These are phyloP conservation scores for Cladosporium sp. DNA, from an alignment of 2,329 filamentous ascomycete species.

Conservation along the genomic window DNA sequence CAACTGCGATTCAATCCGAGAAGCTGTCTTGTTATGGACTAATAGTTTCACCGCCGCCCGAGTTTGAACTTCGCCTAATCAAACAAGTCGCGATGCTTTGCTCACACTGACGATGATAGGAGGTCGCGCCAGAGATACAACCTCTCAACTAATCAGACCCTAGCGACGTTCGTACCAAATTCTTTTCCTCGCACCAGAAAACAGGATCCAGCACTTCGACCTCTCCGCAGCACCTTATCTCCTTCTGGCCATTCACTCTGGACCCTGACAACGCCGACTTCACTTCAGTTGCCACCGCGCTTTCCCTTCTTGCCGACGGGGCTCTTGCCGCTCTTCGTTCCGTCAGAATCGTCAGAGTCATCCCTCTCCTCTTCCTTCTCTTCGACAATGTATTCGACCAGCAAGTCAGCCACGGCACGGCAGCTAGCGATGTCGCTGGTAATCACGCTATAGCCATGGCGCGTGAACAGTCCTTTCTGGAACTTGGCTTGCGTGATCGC, in stretches of 20 bases:
- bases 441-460: neutral
- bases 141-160: neutral
- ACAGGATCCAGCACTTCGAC: too few relatives aligned
- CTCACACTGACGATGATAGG: neutral
- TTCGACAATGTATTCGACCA: constrained; percentile 5
- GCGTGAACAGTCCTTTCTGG: neutral
- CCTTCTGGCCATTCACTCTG: neutral
- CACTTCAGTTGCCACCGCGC: neutral
- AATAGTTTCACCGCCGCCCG: neutral
- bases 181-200: too few relatives aligned
- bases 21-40: neutral
- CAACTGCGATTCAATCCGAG: neutral
- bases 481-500: neutral
- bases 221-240: neutral
- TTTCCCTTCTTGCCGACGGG: neutral
- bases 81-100: neutral
- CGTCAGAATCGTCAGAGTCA: neutral
- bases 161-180: neutral
- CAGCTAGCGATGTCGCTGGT: neutral
- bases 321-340: neutral
- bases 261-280: neutral
- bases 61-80: neutral
- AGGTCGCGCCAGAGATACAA: neutral
- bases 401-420: constrained; percentile 6
- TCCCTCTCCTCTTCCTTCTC: neutral